Evolutionary conservation across 768 basidiomycete genomes (phyloP), one percentile per base, ranked within the genome.

Genomic region (Boletus barrowsii): DNA sequence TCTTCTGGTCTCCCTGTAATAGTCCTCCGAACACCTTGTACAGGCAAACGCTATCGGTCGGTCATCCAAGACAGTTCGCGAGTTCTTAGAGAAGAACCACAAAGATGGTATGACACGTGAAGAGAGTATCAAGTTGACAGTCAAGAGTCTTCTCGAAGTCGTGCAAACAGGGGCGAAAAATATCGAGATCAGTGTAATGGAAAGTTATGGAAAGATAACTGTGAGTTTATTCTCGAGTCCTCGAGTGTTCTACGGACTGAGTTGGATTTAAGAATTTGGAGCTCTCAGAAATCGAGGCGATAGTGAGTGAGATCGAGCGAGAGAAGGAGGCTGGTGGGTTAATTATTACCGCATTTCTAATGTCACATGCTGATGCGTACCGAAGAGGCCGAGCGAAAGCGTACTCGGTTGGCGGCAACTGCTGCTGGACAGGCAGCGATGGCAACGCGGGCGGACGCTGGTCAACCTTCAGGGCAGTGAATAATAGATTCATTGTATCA

Each of bases 101-200:
- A 92, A 87, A 63, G 93, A 97, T 58, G 92, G 90, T 59, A 78
- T 97, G 76, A 77, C 83, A 8, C 79, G 91, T 55, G 93, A 93
- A 47, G 93, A 97, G 56, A 86, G 88, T 48, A 90, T 99, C 72
- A 97, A 97, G 71, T 75, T 99, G 45, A 93, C 97, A 0, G 83
- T 99, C 58, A 98, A 98, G 77, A 90, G 88, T 68, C 76, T 99
- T 63, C 78, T 99, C 22, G 97, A 99, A 71, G 95, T 99, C 36
- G 97, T 99, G 9, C 97, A 98, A 75, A 98, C 97, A 2, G 97
- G 97, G n/a, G 97, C 97, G 5, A 98, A 98, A 79, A 99, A 99
- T 72, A 98, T 99, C 58, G 97, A 99, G 71, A 93, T 99, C 63
- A 94, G 90, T 57, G 91, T 98, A 42, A 95, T 98, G 92, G 94